Conservation (phyloP, 306 rosid genomes). For the Gastrolobium villosum region DNA sequence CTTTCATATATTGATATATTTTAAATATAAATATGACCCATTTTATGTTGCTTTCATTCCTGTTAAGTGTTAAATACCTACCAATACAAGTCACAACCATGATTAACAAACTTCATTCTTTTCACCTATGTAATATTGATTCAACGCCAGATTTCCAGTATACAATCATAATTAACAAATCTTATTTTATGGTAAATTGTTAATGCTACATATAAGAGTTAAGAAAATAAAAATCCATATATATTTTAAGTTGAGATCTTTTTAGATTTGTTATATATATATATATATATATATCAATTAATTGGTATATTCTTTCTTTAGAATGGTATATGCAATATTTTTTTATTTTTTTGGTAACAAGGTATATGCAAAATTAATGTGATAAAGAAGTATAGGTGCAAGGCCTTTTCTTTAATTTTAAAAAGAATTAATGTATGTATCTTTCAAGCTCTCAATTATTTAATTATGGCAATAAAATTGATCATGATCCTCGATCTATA, state of each 20-base stretch:
- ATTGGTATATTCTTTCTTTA: background rate
- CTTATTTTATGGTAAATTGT: background rate
- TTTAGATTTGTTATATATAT: too few species aligned
- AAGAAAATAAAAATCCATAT: background rate
- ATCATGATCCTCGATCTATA: background rate
- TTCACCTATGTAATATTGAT: background rate
- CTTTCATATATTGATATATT: background rate
- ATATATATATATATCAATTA: background rate
- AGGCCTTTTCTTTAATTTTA: background rate
- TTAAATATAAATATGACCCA: constrained; percentile 17
- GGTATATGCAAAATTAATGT: background rate
- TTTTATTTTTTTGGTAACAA: too few species aligned
- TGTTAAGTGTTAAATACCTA: background rate
- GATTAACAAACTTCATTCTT: background rate
- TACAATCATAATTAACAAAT: background rate
- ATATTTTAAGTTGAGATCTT: background rate
- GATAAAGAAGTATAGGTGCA: background rate
- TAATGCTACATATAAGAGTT: background rate
- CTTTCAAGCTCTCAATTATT: background rate
- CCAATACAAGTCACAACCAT: background rate
- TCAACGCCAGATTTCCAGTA: background rate
- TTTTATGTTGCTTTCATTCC: constrained; percentile 1
- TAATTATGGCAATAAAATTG: constrained; percentile 8
- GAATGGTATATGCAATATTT: background rate
- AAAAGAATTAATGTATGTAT: background rate